Evolutionary conservation across 2,329 filamentous ascomycete species (phyloP), one percentile per base, ranked within the genome.

Genomic region (Botrytis tulipae): DNA sequence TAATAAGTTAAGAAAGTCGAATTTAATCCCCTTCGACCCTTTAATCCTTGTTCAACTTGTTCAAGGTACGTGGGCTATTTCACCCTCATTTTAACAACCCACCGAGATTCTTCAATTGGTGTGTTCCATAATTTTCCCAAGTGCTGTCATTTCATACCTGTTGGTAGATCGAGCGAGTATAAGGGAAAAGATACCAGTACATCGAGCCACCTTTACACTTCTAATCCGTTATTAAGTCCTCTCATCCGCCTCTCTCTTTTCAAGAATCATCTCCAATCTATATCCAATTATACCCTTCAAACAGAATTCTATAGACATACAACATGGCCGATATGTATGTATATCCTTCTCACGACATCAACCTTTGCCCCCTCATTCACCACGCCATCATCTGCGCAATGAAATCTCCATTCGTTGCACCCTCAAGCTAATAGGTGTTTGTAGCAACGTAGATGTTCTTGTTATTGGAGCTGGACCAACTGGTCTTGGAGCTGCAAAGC

Each of bases 391-490:
- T 61, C 22, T 37, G n/a, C 16, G 12, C 42, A 32, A 37, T 62
- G 14, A 37, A 35, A 5, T 4, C 29, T 46, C 32, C n/a, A 20
- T 57, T 22, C 4, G 22, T 57, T 16, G 8, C n/a, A 57, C 32
- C n/a, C 29, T 68, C 29, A 25, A 59, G 25, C n/a, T 73, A 71
- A 66, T 71, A 75, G 61, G 76, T 25, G 18, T 69, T 44, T 71
- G 68, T 22, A 84, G 94, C 84, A 91, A 94, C 82, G 94, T 98
- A 83, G 96, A 99, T 85, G 92, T 99, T 79, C 93, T 99, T 82
- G 91, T 99, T 84, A 98, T 98, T 86, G 96, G 96, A 82, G 95
- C 95, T 85, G 96, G 96, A 82, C 96, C 96, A 80, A 98, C 96
- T 82, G 96, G 96, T 85, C 90, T 98, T 80, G 96, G 96, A 88